These are phyloP conservation scores for Coffea canephora DNA, from an alignment of 257 asterid genomes.

Conservation along the genomic window DNA sequence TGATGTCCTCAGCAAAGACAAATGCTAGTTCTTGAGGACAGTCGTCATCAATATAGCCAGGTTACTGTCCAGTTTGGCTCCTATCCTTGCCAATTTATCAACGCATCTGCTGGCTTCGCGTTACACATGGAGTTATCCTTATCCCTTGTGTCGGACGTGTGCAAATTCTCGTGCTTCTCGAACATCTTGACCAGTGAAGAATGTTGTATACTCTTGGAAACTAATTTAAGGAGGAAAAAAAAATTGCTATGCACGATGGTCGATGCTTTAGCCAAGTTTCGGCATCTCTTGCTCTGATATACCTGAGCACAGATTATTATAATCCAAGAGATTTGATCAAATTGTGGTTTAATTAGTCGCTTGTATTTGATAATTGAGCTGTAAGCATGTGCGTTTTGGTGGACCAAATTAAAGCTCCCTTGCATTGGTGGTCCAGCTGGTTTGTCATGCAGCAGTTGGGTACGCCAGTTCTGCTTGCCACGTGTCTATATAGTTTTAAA, in stretches of 20 bases:
- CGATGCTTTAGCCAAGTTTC: background rate
- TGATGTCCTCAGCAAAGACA: too few species aligned
- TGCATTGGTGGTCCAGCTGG: background rate
- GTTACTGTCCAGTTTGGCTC: too few species aligned
- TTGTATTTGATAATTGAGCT: background rate
- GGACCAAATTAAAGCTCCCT: background rate
- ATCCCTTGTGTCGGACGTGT: too few species aligned
- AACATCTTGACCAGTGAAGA: too few species aligned
- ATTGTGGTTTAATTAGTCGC: background rate
- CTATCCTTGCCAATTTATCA: too few species aligned
- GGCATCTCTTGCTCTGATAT: background rate
- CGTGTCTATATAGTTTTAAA: constrained; percentile 8
- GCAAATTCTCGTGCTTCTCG: too few species aligned
- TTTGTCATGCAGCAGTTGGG: background rate
- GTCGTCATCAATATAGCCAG: background rate
- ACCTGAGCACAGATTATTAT: background rate
- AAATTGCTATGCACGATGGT: too few species aligned
- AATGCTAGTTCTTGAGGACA: too few species aligned
- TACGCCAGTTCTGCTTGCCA: background rate
- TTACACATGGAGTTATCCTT: too few species aligned
- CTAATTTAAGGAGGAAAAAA: too few species aligned
- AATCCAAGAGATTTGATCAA: background rate
- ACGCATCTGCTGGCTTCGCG: too few species aligned
- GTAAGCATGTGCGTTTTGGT: background rate
- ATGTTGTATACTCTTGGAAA: too few species aligned